Evolutionary conservation across 768 basidiomycete species (phyloP).

Genomic region (Infundibulicybe gibba): DNA sequence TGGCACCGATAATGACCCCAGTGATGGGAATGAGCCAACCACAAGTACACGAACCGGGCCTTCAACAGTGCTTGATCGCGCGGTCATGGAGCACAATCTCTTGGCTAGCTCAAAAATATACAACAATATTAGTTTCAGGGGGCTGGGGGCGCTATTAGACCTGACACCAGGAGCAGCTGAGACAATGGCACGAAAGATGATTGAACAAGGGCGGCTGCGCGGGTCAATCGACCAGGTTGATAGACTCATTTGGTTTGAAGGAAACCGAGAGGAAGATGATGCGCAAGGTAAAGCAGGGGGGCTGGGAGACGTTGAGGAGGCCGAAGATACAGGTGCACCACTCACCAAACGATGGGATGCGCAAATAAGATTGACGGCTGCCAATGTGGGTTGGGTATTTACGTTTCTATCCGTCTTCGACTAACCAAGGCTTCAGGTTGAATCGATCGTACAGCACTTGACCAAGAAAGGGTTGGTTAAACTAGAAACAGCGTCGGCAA

Average conservation of each 20-base stretch:
- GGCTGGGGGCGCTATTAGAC: conserved; percentile 87
- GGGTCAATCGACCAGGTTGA: conserved; percentile 97
- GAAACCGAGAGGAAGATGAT: conserved; percentile 80
- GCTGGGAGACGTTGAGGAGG: conserved; percentile 83
- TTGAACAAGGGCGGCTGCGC: conserved; percentile 91
- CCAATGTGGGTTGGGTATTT: conserved; percentile 55
- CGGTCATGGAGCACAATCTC: conserved; percentile 98
- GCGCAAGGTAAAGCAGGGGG: conserved; percentile 95
- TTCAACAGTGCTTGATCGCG: conserved; percentile 92
- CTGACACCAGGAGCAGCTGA: conserved; percentile 92
- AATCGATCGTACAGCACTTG: conserved; percentile 82
- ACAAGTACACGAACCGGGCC: conserved; percentile 85
- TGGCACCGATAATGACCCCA: conserved; percentile 51
- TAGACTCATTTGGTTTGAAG: conserved; percentile 91
- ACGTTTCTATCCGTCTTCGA: neutral
- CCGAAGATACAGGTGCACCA: conserved; percentile 83
- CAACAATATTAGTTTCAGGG: conserved; percentile 94
- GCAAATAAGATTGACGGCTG: conserved; percentile 85
- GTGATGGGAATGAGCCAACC: conserved; percentile 44
- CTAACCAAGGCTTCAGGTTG: conserved; percentile 49
- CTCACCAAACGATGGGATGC: conserved; percentile 97
- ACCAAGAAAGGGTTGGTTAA: conserved; percentile 67
- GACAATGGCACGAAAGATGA: conserved; percentile 98
- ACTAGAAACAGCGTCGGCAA: conserved; percentile 21
- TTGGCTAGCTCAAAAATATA: conserved; percentile 96